phyloP scores from a whole-genome alignment of 805 yeast species.

The Metschnikowia matae region DNA sequence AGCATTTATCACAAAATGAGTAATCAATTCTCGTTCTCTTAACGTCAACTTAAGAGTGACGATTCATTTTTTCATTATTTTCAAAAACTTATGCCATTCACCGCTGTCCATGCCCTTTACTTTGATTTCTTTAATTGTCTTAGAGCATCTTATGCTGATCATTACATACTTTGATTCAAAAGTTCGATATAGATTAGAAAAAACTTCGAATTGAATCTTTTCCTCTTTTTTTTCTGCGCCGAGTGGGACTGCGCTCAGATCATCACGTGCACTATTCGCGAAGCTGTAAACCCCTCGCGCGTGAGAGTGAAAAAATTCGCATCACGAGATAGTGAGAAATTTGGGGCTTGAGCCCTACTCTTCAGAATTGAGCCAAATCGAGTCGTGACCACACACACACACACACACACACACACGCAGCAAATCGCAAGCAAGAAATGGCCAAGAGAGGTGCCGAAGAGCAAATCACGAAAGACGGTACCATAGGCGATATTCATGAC shows the following conservation, averaged over 20 bases:
- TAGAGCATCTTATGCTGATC: neutral
- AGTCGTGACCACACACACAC: neutral
- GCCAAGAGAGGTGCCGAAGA: slow-evolving; percentile 64
- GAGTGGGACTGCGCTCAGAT: slow-evolving; percentile 1
- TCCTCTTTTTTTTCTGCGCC: slow-evolving; percentile 13
- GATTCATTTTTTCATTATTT: too few species aligned
- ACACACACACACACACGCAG: neutral
- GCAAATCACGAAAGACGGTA: slow-evolving; percentile 58
- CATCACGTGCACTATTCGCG: slow-evolving; percentile 8
- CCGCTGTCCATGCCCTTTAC: neutral
- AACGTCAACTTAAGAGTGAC: too few species aligned
- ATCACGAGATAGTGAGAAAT: neutral
- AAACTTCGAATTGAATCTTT: slow-evolving; percentile 7
- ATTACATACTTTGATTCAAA: slow-evolving; percentile 27
- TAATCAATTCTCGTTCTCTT: neutral
- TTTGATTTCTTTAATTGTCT: neutral
- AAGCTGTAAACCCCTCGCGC: neutral
- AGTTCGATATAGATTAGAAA: slow-evolving; percentile 23
- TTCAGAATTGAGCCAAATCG: neutral
- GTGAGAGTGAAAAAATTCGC: neutral
- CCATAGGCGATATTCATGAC: slow-evolving; percentile 23
- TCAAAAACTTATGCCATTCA: neutral
- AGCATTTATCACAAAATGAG: neutral
- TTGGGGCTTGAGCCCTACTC: slow-evolving; percentile 16
- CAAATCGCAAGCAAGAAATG: slow-evolving; percentile 31